Evolutionary conservation across 495 filamentous ascomycete species (phyloP).

Genomic region (Lepidopterella palustris): DNA sequence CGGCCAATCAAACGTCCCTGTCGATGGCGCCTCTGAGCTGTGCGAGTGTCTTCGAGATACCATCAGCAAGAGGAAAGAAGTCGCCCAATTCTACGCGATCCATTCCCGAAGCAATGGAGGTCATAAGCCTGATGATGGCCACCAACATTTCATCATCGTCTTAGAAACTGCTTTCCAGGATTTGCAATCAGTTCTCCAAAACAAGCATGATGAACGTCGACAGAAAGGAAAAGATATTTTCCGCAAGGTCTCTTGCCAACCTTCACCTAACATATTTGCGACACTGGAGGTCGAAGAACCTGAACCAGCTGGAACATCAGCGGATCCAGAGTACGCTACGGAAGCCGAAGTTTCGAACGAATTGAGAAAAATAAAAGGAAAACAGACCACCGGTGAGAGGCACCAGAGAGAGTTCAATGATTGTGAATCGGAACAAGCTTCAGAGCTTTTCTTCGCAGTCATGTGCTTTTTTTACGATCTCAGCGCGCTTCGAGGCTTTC

Average conservation of each 20-base stretch:
- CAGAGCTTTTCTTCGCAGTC: background rate
- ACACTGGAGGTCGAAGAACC: background rate
- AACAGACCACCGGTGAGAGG: background rate
- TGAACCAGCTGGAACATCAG: background rate
- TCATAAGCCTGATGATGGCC: background rate
- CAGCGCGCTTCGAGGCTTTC: background rate
- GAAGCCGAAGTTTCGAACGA: background rate
- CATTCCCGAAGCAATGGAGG: background rate
- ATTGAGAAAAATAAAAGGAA: background rate
- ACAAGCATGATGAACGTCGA: no score
- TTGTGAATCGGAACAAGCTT: background rate
- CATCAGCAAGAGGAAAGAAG: background rate
- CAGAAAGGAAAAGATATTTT: background rate
- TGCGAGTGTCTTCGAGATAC: background rate
- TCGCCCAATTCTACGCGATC: background rate
- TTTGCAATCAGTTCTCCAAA: no score
- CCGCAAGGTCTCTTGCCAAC: no score
- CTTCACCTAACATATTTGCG: background rate
- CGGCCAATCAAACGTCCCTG: no score
- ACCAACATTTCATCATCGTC: background rate
- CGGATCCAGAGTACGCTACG: background rate
- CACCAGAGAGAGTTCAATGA: no score
- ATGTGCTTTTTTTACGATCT: slow-evolving; percentile 16
- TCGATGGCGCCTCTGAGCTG: background rate
- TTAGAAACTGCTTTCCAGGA: no score